These are phyloP conservation scores for Trametes pubescens DNA, from an alignment of 1,284 basidiomycete genomes.

Conservation along the genomic window DNA sequence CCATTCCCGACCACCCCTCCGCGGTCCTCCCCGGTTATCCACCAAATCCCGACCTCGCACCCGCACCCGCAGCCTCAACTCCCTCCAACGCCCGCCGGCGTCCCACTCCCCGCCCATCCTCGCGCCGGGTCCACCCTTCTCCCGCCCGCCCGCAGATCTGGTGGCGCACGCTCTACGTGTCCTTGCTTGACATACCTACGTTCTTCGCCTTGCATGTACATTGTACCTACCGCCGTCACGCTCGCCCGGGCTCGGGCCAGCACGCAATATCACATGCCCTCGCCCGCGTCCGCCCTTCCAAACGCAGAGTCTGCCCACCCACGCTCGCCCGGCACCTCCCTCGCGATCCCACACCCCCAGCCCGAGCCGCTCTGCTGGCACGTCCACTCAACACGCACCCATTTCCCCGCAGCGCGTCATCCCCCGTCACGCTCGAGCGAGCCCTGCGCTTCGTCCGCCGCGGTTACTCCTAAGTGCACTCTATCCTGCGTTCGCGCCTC, in stretches of 20 bases:
- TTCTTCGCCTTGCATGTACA: not conserved
- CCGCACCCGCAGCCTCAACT: not conserved
- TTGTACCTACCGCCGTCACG: not conserved
- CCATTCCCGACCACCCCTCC: slow-evolving; percentile 5
- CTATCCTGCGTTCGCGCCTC: not conserved
- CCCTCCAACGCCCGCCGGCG: not conserved
- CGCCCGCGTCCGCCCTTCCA: not conserved
- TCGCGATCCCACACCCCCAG: slow-evolving; percentile 1
- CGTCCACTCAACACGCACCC: not conserved
- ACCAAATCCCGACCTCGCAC: not conserved
- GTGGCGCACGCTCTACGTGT: not conserved
- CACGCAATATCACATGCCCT: slow-evolving; percentile 12
- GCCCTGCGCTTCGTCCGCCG: slow-evolving; percentile 1
- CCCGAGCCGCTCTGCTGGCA: not conserved
- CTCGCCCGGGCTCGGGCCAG: not conserved
- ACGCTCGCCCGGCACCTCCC: slow-evolving; percentile 14
- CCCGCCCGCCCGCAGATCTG: not conserved
- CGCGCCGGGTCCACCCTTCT: not conserved
- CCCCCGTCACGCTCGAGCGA: not conserved
- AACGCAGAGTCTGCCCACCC: not conserved
- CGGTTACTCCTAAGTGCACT: slow-evolving; percentile 14
- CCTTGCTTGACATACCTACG: not conserved
- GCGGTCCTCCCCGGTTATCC: not conserved
- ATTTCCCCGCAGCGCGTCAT: not conserved
- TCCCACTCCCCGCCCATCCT: not conserved